Conservation (phyloP, 768 basidiomycete genomes). For the Filobasidium floriforme region DNA sequence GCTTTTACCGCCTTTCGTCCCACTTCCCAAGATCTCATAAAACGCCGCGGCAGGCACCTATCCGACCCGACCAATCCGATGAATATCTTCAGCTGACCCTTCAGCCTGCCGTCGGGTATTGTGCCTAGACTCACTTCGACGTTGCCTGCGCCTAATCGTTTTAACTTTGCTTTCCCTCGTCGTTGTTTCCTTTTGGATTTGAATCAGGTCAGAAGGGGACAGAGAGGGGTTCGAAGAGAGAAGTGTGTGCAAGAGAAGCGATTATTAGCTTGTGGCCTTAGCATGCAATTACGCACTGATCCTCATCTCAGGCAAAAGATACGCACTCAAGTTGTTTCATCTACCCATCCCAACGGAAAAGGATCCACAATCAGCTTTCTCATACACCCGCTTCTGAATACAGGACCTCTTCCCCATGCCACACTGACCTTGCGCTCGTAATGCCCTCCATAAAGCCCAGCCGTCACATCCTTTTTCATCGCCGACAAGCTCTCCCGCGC, state of each 20-base stretch:
- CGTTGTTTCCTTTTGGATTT: conserved; percentile 55
- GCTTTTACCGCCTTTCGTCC: conserved; percentile 24
- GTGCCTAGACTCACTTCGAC: conserved; percentile 51
- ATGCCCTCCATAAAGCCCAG: conserved; percentile 89
- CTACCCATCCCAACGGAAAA: conserved; percentile 15
- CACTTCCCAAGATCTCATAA: conserved; percentile 65
- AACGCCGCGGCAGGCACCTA: conserved; percentile 88
- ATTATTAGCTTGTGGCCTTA: background rate
- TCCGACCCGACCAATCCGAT: background rate
- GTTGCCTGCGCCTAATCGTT: conserved; percentile 61
- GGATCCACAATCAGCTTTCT: background rate
- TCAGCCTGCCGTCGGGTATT: background rate
- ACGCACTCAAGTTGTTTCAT: conserved; percentile 47
- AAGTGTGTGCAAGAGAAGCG: too few species aligned
- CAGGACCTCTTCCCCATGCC: background rate
- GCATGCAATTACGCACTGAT: background rate
- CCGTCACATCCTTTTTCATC: conserved; percentile 69
- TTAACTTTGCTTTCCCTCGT: conserved; percentile 82
- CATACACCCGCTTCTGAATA: background rate
- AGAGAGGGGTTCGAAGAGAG: too few species aligned
- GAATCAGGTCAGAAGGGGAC: background rate
- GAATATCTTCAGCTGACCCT: background rate
- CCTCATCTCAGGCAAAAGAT: background rate
- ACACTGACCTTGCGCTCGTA: conserved; percentile 81
- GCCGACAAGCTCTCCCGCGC: conserved; percentile 74